Conservation (phyloP, 306 rosid genomes). For the Lathyrus tuberosus region DNA sequence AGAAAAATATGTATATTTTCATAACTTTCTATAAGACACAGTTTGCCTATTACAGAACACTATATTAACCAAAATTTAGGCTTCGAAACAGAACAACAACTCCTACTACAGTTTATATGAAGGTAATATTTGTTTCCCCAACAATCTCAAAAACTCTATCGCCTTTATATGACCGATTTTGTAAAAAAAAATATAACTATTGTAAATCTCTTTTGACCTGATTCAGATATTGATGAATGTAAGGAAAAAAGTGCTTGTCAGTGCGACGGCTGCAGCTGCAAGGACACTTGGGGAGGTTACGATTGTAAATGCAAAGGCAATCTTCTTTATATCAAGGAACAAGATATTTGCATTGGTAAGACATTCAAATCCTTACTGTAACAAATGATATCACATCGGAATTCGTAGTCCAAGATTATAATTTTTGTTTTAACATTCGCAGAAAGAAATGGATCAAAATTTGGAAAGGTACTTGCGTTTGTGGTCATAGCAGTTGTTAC, state of each 20-base stretch:
- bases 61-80: too few species aligned
- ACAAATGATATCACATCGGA: not conserved
- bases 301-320: constrained; percentile 60
- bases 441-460: constrained; percentile 75
- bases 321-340: too few species aligned
- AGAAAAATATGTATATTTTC: too few species aligned
- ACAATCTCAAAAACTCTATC: not conserved
- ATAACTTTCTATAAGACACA: too few species aligned
- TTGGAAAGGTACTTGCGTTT: constrained; percentile 56
- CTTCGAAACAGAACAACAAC: too few species aligned
- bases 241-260: constrained; percentile 53
- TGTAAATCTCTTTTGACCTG: constrained; percentile 30
- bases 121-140: constrained; percentile 54
- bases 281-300: constrained; percentile 54
- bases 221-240: constrained; percentile 55
- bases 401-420: constrained; percentile 8
- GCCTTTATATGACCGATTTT: constrained; percentile 1
- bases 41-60: too few species aligned
- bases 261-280: constrained; percentile 54
- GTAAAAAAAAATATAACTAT: not conserved
- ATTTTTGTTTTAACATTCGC: constrained; percentile 32
- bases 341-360: constrained; percentile 56
- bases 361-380: not conserved
- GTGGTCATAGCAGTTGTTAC: constrained; percentile 63
- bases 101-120: too few species aligned